Base-by-base conservation (phyloP, 164 flowering plant genomes). In the Piper betle region DNA sequence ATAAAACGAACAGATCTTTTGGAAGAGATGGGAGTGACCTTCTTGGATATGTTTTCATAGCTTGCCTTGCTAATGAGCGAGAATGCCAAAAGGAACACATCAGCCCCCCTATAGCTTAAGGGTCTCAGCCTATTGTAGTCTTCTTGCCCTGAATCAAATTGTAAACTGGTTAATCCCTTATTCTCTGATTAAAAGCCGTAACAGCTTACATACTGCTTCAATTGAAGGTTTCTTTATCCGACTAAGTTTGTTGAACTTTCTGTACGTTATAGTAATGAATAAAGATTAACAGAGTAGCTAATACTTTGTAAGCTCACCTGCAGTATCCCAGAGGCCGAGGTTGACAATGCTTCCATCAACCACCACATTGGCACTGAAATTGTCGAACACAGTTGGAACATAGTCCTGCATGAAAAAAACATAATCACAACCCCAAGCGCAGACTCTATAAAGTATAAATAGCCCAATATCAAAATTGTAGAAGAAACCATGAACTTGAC, bases 341-440 rank as follows among this genome's bases (percentile, higher is more conserved):
- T 86, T 91, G 55, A 91, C 91, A 4, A 89, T 83, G 68, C 80
- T 79, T 18, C 96, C 96, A 74, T 86, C 88, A 39, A 91, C 94
- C 60, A 86, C 88, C 59, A 87, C 97, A 80, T 91, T 91, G 16
- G 96, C 97, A 73, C 97, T 87, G 80, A 91, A 91, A 70, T 88
- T 91, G 73, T 91, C 97, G 61, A 87, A 91, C 46, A 91, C 97
- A 0, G 96, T 88, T 0, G 97, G 97, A 63, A 91, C 94, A 73
- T 68, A 74, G 61, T 71, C 74, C 74, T 69, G 17, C 55, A 12
- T 18, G 54, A 55, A 62, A 7, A 54, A 13, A 1, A 6, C 58
- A 40, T 40, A 39, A 62, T 39, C 9, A 54, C 40, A 20, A 62
- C 19, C 58, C 1, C 50, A 46, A 46, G 3, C 15, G 2, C 15